Evolutionary conservation across 805 yeast genomes (phyloP), one percentile per base, ranked within the genome.

Genomic region (Metschnikowia cubensis): DNA sequence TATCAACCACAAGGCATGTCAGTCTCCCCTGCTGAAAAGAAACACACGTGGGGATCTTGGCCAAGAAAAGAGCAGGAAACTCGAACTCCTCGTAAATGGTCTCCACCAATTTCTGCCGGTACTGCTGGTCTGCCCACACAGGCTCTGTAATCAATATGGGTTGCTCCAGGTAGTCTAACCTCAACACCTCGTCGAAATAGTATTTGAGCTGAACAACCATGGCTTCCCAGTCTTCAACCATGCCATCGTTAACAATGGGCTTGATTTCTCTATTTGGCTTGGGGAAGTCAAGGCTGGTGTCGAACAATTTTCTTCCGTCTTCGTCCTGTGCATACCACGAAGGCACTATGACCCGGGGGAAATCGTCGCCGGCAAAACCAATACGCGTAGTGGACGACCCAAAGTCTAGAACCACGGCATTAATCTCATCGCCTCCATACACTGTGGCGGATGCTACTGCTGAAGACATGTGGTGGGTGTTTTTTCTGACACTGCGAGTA

Each of bases 321-420:
- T 31, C 48, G 35, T 50, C 54, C 61, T 58, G 53, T n/a, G 66
- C 71, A 61, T 81, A 89, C 52, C 67, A 77, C 0, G 96, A 87
- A 2, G 97, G 94, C 11, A 84, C 66, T 21, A 87, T 80, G 3
- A 83, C 71, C 55, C 84, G 80, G 11, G 99, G 99, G 48, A 81
- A 77, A 63, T 91, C 97, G 50, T 89, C 92, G 10, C 98, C 98
- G 3, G 97, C 91, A 67, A 81, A 90, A 1, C 99, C 99, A 17
- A 85, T 82, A 48, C 92, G 82, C 6, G 97, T 89, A 52, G 82
- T 72, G 53, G 76, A 82, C 10, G 96, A 85, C 34, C 98, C 98
- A 1, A 96, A 91, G 62, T 94, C 98, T 22, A 92, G 74, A 33
- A 92, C 96, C 2, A 94, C 77, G 25, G 98, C 96, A 55, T 89